phyloP scores from a whole-genome alignment of 129 eudicot genomes.

The Escallonia rubra region DNA sequence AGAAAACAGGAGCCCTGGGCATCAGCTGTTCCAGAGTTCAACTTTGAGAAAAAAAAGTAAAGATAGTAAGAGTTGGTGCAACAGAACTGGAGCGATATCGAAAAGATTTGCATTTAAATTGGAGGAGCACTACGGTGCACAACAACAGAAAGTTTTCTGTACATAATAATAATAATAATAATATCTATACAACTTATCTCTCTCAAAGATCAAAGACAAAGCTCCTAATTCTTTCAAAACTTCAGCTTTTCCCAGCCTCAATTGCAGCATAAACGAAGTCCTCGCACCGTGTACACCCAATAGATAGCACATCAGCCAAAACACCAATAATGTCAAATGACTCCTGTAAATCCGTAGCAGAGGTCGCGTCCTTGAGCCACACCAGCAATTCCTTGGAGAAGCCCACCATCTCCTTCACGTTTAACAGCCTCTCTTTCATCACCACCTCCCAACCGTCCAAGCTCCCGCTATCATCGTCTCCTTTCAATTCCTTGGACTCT shows the following conservation, averaged over 20 bases:
- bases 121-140: too few species aligned
- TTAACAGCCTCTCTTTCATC: slow-evolving; percentile 77
- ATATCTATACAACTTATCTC: too few species aligned
- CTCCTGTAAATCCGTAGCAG: slow-evolving; percentile 70
- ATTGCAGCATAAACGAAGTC: slow-evolving; percentile 87
- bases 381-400: slow-evolving; percentile 82
- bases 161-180: too few species aligned
- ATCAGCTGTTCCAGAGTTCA: too few species aligned
- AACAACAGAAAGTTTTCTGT: too few species aligned
- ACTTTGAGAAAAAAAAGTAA: too few species aligned
- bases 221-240: not conserved
- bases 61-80: too few species aligned
- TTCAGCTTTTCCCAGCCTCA: slow-evolving; percentile 64
- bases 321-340: slow-evolving; percentile 90
- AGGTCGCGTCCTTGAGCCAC: slow-evolving; percentile 81
- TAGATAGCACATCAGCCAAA: slow-evolving; percentile 60
- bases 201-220: too few species aligned
- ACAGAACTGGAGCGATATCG: too few species aligned
- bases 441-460: slow-evolving; percentile 81
- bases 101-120: too few species aligned
- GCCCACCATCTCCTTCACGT: slow-evolving; percentile 76
- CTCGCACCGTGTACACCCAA: slow-evolving; percentile 59
- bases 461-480: slow-evolving; percentile 38
- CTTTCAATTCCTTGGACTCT: slow-evolving; percentile 19
- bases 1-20: too few species aligned